Conservation (phyloP, 2,329 filamentous ascomycete species). For the Aspergillus vadensis region DNA sequence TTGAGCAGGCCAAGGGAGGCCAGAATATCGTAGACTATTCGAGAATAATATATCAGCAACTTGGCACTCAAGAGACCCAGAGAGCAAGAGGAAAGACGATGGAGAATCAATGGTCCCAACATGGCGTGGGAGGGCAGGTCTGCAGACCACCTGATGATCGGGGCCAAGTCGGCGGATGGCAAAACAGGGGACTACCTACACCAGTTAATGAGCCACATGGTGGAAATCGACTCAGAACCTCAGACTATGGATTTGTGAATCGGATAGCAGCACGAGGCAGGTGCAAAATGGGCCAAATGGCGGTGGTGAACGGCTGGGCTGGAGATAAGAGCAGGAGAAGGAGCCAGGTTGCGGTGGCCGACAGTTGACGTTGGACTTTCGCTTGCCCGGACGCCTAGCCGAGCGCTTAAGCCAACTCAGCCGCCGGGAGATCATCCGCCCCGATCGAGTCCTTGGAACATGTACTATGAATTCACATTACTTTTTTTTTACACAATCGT, state of each 20-base stretch:
- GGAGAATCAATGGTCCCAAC: neutral
- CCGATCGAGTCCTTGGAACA: neutral
- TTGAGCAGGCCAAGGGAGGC: constrained; percentile 85
- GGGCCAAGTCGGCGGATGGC: constrained; percentile 10
- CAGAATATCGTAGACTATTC: constrained; percentile 82
- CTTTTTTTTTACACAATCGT: too few species aligned
- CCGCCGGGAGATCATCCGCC: constrained; percentile 16
- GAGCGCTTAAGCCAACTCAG: constrained; percentile 22
- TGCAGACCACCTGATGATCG: constrained; percentile 6
- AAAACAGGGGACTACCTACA: constrained; percentile 59
- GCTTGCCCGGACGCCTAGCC: constrained; percentile 20
- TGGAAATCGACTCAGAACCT: constrained; percentile 19
- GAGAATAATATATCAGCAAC: constrained; percentile 5
- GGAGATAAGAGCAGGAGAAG: constrained; percentile 29
- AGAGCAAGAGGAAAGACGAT: neutral
- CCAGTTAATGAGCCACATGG: constrained; percentile 95
- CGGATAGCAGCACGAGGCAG: neutral
- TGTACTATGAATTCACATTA: neutral
- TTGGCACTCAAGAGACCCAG: neutral
- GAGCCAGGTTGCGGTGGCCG: constrained; percentile 30
- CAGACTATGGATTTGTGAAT: constrained; percentile 5
- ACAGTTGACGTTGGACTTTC: constrained; percentile 29
- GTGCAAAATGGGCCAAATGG: constrained; percentile 15
- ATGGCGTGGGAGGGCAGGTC: constrained; percentile 7
- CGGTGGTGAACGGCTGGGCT: constrained; percentile 19